Evolutionary conservation across 805 yeast species (phyloP).

Genomic region (Metschnikowia amazonensis): DNA sequence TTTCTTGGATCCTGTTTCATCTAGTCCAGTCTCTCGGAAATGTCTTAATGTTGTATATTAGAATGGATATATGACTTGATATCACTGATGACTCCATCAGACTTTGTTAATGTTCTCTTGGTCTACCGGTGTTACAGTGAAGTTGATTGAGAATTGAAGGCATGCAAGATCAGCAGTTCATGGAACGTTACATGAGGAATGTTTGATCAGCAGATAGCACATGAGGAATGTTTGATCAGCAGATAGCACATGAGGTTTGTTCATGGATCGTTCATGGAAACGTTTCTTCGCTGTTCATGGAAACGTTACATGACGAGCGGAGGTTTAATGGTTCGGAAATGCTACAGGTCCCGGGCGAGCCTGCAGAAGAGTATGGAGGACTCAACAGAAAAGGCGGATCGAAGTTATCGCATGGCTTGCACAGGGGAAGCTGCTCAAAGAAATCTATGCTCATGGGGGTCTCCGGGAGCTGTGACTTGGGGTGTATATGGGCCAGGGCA

Average conservation of each 20-base stretch:
- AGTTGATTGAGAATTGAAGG: background rate
- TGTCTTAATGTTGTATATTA: too few relatives aligned
- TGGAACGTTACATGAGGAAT: too few relatives aligned
- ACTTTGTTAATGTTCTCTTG: too few relatives aligned
- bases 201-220: too few relatives aligned
- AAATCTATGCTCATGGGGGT: constrained; percentile 18
- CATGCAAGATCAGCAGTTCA: constrained; percentile 1
- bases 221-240: too few relatives aligned
- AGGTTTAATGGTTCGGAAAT: background rate
- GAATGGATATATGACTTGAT: too few relatives aligned
- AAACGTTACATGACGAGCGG: background rate
- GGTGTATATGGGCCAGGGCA: background rate
- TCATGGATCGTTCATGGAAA: too few relatives aligned
- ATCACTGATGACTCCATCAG: too few relatives aligned
- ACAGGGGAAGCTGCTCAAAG: background rate
- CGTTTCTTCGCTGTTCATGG: background rate
- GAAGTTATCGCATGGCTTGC: background rate
- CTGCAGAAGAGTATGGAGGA: background rate
- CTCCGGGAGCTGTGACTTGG: background rate
- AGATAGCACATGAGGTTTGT: too few relatives aligned
- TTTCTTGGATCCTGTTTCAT: too few relatives aligned
- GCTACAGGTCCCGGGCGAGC: background rate
- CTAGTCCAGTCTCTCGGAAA: too few relatives aligned
- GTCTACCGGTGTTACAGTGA: background rate
- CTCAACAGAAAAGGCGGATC: background rate